Conservation (phyloP, 2,329 filamentous ascomycete species). For the Phaeomoniella chlamydospora region DNA sequence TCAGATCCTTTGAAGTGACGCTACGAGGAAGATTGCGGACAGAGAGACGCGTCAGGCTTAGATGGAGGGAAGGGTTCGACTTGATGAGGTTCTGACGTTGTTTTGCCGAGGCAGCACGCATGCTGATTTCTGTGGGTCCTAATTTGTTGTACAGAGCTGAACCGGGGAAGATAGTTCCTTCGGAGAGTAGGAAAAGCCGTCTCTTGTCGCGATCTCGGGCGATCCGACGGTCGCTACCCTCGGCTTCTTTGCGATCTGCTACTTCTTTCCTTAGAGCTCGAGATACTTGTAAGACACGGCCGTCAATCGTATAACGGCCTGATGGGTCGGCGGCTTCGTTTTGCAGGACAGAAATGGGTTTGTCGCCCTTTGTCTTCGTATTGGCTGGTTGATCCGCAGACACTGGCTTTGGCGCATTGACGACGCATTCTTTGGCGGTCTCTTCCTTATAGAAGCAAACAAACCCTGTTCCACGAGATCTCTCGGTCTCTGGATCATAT, state of each 20-base stretch:
- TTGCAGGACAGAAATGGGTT: conserved; percentile 64
- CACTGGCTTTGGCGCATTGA: conserved; percentile 49
- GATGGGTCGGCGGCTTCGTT: conserved; percentile 69
- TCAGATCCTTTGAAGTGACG: conserved; percentile 74
- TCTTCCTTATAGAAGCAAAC: conserved; percentile 75
- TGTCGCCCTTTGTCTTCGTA: conserved; percentile 20
- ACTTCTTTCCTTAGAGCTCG: conserved; percentile 74
- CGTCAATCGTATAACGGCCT: conserved; percentile 80
- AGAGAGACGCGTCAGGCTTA: conserved; percentile 80
- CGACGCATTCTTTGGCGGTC: conserved; percentile 65
- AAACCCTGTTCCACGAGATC: conserved; percentile 83
- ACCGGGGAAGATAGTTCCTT: conserved; percentile 68
- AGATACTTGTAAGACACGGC: conserved; percentile 70
- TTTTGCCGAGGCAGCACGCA: conserved; percentile 73
- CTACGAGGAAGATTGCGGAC: conserved; percentile 80
- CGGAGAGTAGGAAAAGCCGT: conserved; percentile 70
- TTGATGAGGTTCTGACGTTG: conserved; percentile 86
- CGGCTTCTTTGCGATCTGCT: conserved; percentile 60
- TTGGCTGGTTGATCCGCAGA: conserved; percentile 15
- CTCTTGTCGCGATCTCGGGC: conserved; percentile 75
- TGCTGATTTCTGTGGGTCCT: conserved; percentile 64
- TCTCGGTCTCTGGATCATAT: conserved; percentile 69
- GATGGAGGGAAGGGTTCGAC: conserved; percentile 73
- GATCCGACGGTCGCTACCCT: conserved; percentile 47
- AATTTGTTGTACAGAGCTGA: conserved; percentile 66